Evolutionary conservation across 345 rosid species (phyloP), one percentile per base, ranked within the genome.

Genomic region (Brassica nigra): DNA sequence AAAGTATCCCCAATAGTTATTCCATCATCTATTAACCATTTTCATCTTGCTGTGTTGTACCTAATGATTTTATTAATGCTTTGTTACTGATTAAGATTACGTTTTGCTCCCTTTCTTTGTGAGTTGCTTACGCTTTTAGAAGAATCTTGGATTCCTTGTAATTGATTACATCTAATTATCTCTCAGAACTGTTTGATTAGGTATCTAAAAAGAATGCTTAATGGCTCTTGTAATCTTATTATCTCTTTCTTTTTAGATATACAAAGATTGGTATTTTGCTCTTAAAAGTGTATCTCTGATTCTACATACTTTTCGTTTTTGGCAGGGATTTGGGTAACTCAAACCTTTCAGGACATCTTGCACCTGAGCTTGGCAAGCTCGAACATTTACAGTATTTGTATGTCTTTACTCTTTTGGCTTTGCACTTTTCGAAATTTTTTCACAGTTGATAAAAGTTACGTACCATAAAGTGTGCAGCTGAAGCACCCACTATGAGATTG

Each of bases 321-420:
- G 79, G 66, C 94, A 95, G 99, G 86, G 99, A 95, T 85, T 84
- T 95, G 81, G 99, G 99, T 36, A 95, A 95, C 62, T 89, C 98
- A 39, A 89, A 91, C 77, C 86, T 95, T 20, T 89, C 92, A 39
- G 99, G 99, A 77, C 96, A 86, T 85, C 87, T 95, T 58, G 96
- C 92, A 12, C 84, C 96, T 2, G 97, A 93, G 64, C 91, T 95
- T 23, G 98, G 96, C 55, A 90, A 88, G 86, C 91, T 95, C 11
- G 90, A 95, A 80, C 97, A 89, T 83, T 77, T 95, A 84, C 97
- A 93, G 76, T 95, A 95, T 73, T 84, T 95, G 99, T 95, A 87
- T 68, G 96, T 7, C 59, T 66, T 66, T 70, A 8, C 86, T 73
- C 69, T 70, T 39, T 82, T 37, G 0, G 15, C 20, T 74, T 63